These are phyloP conservation scores for Penstemon barbatus DNA, from an alignment of 257 asterid species.

Conservation along the genomic window DNA sequence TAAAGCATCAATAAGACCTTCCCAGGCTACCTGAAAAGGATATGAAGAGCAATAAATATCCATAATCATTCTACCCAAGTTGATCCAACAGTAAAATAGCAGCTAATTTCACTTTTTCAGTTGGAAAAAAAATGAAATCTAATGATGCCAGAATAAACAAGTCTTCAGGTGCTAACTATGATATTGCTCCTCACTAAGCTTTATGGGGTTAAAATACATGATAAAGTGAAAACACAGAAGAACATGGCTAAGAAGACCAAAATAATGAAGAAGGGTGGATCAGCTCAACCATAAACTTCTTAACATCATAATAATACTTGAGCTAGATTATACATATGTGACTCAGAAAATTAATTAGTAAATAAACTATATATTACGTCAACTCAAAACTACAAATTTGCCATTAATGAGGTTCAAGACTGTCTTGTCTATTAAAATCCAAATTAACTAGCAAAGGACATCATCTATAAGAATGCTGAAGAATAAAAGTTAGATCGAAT, in stretches of 20 bases:
- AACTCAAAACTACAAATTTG: conserved; percentile 5
- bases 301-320: not conserved
- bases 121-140: conserved; percentile 2
- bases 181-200: not conserved
- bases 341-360: not conserved
- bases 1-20: conserved; percentile 70
- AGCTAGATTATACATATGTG: not conserved
- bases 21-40: conserved; percentile 75
- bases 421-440: not conserved
- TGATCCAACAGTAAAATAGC: conserved; percentile 1
- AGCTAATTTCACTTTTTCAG: conserved; percentile 7
- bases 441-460: conserved; percentile 7
- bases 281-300: not conserved
- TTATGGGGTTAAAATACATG: not conserved
- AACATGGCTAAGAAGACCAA: not conserved
- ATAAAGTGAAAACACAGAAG: conserved; percentile 5
- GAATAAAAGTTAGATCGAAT: conserved; percentile 3
- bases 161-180: not conserved
- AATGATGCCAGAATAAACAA: conserved; percentile 4
- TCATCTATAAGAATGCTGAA: conserved; percentile 14
- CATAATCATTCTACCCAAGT: not conserved
- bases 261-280: not conserved
- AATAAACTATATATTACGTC: not conserved
- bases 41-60: conserved; percentile 23
- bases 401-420: not conserved